Conservation (phyloP, 345 rosid species). For the Xanthoceras sorbifolium region DNA sequence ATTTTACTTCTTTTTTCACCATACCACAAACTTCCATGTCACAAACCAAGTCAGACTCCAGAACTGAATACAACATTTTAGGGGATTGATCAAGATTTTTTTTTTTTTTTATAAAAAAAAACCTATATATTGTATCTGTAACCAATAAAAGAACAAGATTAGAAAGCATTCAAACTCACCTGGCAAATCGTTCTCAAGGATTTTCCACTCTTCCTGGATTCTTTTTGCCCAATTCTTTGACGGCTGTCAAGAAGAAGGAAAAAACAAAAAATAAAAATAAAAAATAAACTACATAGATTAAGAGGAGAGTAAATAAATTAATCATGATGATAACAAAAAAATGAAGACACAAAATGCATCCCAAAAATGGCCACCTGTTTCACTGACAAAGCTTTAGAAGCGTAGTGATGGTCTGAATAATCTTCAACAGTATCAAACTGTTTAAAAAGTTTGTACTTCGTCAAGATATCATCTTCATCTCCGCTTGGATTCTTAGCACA, state of each 20-base stretch:
- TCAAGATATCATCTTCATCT: slow-evolving; percentile 51
- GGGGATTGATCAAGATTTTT: neutral
- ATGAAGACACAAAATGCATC: slow-evolving; percentile 10
- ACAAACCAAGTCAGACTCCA: neutral
- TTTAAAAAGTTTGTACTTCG: slow-evolving; percentile 58
- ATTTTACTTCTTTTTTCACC: neutral
- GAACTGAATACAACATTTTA: neutral
- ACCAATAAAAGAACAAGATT: neutral
- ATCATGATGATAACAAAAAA: neutral
- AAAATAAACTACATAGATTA: neutral
- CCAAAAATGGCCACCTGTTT: slow-evolving; percentile 54
- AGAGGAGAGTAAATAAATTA: neutral
- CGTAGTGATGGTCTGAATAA: slow-evolving; percentile 64
- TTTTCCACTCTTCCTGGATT: slow-evolving; percentile 90
- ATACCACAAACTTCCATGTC: neutral
- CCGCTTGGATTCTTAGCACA: slow-evolving; percentile 29
- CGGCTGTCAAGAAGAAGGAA: slow-evolving; percentile 43
- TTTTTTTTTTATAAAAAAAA: too few species aligned
- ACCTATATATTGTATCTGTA: neutral
- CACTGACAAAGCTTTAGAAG: slow-evolving; percentile 32
- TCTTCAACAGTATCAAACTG: slow-evolving; percentile 78
- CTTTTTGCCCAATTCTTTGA: slow-evolving; percentile 67
- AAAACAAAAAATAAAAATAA: too few species aligned
- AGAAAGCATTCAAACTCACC: slow-evolving; percentile 40
- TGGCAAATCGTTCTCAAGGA: slow-evolving; percentile 84